These are phyloP conservation scores for Catharanthus roseus DNA, from an alignment of 257 asterid species.

Conservation along the genomic window DNA sequence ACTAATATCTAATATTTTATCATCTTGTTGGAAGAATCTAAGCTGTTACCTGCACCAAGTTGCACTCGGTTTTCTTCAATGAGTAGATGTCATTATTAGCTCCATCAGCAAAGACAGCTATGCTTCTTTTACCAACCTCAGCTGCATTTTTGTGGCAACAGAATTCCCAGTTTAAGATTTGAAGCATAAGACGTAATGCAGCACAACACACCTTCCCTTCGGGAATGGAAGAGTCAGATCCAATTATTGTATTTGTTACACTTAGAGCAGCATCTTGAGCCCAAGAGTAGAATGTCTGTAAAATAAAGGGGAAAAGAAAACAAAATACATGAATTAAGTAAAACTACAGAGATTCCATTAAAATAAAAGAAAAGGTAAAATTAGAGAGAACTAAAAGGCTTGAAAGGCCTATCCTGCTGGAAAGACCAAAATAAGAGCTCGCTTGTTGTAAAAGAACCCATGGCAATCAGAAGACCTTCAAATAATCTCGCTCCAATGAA, in stretches of 20 bases:
- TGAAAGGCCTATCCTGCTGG: slow-evolving; percentile 15
- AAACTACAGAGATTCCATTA: too few species aligned
- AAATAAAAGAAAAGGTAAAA: too few species aligned
- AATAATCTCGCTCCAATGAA: slow-evolving; percentile 73
- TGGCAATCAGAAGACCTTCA: slow-evolving; percentile 56
- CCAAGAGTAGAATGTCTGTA: slow-evolving; percentile 77
- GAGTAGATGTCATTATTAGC: slow-evolving; percentile 43
- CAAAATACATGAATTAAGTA: slow-evolving; percentile 8
- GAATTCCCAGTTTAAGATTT: slow-evolving; percentile 91
- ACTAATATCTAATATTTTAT: background rate
- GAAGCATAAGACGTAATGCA: slow-evolving; percentile 79
- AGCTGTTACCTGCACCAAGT: slow-evolving; percentile 67
- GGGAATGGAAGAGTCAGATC: slow-evolving; percentile 59
- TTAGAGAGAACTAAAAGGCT: slow-evolving; percentile 16
- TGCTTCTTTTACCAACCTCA: slow-evolving; percentile 48
- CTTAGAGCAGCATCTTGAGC: slow-evolving; percentile 79
- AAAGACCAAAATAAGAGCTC: slow-evolving; percentile 18
- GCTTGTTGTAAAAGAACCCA: slow-evolving; percentile 16
- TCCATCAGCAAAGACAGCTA: slow-evolving; percentile 45
- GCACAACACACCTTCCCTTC: slow-evolving; percentile 77
- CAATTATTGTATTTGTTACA: slow-evolving; percentile 57
- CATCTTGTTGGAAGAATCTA: background rate
- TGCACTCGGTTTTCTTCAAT: slow-evolving; percentile 56
- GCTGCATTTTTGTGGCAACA: slow-evolving; percentile 36
- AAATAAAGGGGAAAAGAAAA: slow-evolving; percentile 12